These are phyloP conservation scores for Symbiodinium natans DNA, from an alignment of 73 alveolate genomes.

Conservation along the genomic window DNA sequence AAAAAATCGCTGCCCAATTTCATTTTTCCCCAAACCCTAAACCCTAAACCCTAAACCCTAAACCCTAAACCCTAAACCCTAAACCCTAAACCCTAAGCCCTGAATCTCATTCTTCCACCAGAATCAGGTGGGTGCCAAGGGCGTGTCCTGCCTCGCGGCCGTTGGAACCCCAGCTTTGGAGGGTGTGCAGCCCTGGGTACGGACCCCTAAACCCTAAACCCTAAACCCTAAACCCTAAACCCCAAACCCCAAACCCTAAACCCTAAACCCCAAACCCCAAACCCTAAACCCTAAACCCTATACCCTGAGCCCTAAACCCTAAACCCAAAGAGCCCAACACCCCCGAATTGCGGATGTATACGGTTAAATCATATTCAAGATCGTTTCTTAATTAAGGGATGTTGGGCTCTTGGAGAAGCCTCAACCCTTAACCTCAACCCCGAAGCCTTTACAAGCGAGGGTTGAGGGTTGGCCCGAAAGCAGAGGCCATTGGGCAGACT, in stretches of 20 bases:
- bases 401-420: too few relatives aligned
- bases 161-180: not conserved
- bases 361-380: too few relatives aligned
- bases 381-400: too few relatives aligned
- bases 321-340: not conserved
- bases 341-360: too few relatives aligned
- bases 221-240: not conserved
- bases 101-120: not conserved
- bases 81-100: not conserved
- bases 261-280: not conserved
- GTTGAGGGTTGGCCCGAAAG: too few relatives aligned
- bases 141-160: slow-evolving; percentile 68
- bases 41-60: too few relatives aligned
- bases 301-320: not conserved
- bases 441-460: too few relatives aligned
- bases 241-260: not conserved
- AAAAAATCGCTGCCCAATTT: too few relatives aligned
- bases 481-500: too few relatives aligned
- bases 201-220: not conserved
- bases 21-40: not conserved
- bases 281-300: not conserved
- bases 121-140: not conserved
- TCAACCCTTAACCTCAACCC: too few relatives aligned
- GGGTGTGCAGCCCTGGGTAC: too few relatives aligned
- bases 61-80: not conserved